A percentile compares a stretch with the other conserved stretches of the same genome.
phyloP scores from a whole-genome alignment of 345 rosid species.

The Hibiscus syriacus region DNA sequence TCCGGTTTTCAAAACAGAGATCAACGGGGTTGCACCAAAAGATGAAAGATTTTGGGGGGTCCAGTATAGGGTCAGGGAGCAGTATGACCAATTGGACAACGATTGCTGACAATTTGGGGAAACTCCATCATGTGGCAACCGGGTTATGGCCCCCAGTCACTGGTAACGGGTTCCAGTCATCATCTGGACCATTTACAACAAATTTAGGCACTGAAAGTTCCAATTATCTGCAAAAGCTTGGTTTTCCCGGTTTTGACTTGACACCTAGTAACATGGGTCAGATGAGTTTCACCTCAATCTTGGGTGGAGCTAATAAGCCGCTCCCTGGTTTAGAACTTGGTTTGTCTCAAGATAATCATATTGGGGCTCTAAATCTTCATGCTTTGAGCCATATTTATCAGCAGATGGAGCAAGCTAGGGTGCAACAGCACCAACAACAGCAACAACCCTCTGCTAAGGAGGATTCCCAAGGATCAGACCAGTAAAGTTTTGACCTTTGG shows the following conservation, averaged over 20 bases:
- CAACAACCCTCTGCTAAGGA: constrained; percentile 54
- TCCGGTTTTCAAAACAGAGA: too few species aligned
- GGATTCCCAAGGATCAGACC: constrained; percentile 85
- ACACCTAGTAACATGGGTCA: constrained; percentile 47
- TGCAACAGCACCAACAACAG: too few species aligned
- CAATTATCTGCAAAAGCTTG: constrained; percentile 56
- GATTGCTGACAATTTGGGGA: constrained; percentile 49
- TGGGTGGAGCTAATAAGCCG: constrained; percentile 50
- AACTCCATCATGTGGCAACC: constrained; percentile 73
- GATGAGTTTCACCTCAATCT: constrained; percentile 72
- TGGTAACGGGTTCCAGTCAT: too few species aligned
- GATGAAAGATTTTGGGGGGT: constrained; percentile 59
- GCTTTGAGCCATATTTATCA: constrained; percentile 79
- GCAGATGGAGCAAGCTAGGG: too few species aligned
- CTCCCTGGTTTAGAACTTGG: constrained; percentile 89
- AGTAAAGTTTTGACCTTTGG: constrained; percentile 25
- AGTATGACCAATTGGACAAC: constrained; percentile 62
- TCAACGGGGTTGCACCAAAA: constrained; percentile 68
- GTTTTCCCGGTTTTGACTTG: constrained; percentile 78
- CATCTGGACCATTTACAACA: too few species aligned
- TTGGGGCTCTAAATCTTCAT: constrained; percentile 72
- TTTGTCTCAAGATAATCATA: too few species aligned
- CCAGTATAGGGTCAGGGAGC: constrained; percentile 35
- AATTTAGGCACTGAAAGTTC: too few species aligned
- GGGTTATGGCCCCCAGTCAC: too few species aligned